Evolutionary conservation across 1,284 basidiomycete genomes (phyloP).

Genomic region (Ceratobasidium sp.): DNA sequence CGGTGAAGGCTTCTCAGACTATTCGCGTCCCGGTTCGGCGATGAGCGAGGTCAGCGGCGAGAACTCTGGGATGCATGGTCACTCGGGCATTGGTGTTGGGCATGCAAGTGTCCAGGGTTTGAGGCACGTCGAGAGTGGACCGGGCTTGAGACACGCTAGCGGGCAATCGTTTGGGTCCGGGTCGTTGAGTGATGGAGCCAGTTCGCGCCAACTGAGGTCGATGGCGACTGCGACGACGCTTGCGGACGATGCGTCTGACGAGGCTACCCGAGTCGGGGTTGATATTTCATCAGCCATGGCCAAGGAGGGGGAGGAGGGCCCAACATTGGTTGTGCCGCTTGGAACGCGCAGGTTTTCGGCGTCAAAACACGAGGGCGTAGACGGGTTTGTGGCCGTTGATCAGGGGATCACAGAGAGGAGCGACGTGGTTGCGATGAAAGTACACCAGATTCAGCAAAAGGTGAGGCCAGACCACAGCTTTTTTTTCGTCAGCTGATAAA

Average conservation of each 20-base stretch:
- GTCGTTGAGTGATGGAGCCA: slow-evolving; percentile 17
- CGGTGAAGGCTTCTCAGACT: slow-evolving; percentile 60
- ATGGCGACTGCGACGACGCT: slow-evolving; percentile 55
- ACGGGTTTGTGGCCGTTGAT: slow-evolving; percentile 80
- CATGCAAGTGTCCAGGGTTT: slow-evolving; percentile 9
- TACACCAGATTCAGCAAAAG: slow-evolving; percentile 82
- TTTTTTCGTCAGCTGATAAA: slow-evolving; percentile 40
- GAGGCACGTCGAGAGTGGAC: slow-evolving; percentile 24
- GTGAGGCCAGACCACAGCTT: slow-evolving; percentile 53
- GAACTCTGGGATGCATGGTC: background rate
- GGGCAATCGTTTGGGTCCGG: slow-evolving; percentile 21
- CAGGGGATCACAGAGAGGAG: slow-evolving; percentile 81
- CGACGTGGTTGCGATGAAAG: slow-evolving; percentile 81
- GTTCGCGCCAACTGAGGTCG: slow-evolving; percentile 20
- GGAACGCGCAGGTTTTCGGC: slow-evolving; percentile 71
- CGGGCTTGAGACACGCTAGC: slow-evolving; percentile 28
- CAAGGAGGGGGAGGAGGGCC: slow-evolving; percentile 57
- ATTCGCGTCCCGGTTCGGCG: slow-evolving; percentile 39
- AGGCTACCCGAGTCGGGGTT: slow-evolving; percentile 26
- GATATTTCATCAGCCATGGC: slow-evolving; percentile 13
- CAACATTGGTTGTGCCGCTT: slow-evolving; percentile 42
- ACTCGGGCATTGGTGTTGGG: slow-evolving; percentile 28
- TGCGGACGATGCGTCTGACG: slow-evolving; percentile 56
- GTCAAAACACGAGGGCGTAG: slow-evolving; percentile 57
- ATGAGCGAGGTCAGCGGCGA: slow-evolving; percentile 22